A percentile compares a stretch with the other conserved stretches of the same genome.
phyloP scores from a whole-genome alignment of 257 asterid species.

The Gardenia jasminoides region DNA sequence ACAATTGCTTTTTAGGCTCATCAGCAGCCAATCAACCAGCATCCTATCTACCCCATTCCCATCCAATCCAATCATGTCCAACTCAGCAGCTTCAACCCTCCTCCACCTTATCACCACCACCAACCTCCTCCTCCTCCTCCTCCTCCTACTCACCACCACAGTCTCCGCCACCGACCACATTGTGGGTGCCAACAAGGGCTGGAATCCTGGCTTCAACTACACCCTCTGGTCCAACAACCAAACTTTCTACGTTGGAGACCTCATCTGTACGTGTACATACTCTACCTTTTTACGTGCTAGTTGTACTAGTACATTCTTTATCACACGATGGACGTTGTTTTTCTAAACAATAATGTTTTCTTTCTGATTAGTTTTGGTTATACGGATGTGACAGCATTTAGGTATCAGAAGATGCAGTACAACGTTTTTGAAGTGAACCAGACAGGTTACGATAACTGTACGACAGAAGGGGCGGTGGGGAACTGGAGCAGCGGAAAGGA shows the following conservation, averaged over 20 bases:
- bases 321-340: no score
- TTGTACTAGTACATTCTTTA: no score
- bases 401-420: conserved; percentile 85
- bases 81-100: conserved; percentile 34
- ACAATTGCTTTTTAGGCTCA: no score
- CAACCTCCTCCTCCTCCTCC: conserved; percentile 40
- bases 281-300: background rate
- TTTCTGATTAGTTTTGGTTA: background rate
- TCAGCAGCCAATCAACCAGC: conserved; percentile 1
- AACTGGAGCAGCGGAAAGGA: conserved; percentile 93
- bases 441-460: conserved; percentile 85
- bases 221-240: conserved; percentile 92
- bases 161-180: conserved; percentile 88
- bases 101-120: conserved; percentile 21
- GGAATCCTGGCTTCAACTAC: conserved; percentile 93
- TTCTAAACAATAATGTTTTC: background rate
- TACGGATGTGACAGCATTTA: conserved; percentile 48
- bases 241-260: conserved; percentile 82
- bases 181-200: conserved; percentile 87
- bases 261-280: conserved; percentile 49
- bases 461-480: conserved; percentile 67
- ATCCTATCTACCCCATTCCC: conserved; percentile 3
- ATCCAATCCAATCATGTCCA: conserved; percentile 35
- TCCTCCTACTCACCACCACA: conserved; percentile 41
- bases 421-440: conserved; percentile 80